Base-by-base conservation (phyloP, 345 rosid species). In the Lepidium sativum region DNA sequence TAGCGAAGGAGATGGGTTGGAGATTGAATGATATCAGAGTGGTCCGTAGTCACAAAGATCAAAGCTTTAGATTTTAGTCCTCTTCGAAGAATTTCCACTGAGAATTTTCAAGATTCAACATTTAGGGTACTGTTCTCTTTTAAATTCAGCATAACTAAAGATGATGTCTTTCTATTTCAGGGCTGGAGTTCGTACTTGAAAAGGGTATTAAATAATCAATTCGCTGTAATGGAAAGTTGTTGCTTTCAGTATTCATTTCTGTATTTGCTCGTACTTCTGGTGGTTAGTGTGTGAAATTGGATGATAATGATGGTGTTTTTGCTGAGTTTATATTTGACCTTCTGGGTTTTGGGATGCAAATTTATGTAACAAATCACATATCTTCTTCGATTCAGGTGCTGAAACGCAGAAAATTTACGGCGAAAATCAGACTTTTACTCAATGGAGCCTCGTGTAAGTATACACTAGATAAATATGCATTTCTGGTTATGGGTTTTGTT, bases 391-490 rank as follows among this genome's bases (percentile, higher is more conserved):
- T 27, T 58, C 76, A 72, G 71, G 62, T 59, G 31, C 50, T 59
- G 16, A 59, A 9, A 25, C 7, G 52, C 61, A 41, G 35, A 41
- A 34, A 42, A 14, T 14, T 60, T 32, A 41, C 47, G 31, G 72
- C n/a, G 17, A 25, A 18, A 6, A 2, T 33, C 10, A 8, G 9
- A 35, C 14, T 20, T 60, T 50, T 41, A 13, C 56, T 59, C 69
- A 10, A 72, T 73, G 72, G 72, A 66, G 72, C 68, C 68, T 73
- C 51, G 31, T 52, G 72, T 73, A 53, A 60, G 63, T 72, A 17
- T 58, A 20, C 16, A 33, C 3, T 64, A 38, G 33, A 48, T 53
- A 48, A 40, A 3, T 17, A 42, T 51, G 57, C 18, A 6, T 32
- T n/a, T 41, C 10, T 50, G 33, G 6, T 44, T 58, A 8, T 65